Evolutionary conservation across 2,329 filamentous ascomycete genomes (phyloP), one percentile per base, ranked within the genome.

Genomic region (Hypocreales sp.): DNA sequence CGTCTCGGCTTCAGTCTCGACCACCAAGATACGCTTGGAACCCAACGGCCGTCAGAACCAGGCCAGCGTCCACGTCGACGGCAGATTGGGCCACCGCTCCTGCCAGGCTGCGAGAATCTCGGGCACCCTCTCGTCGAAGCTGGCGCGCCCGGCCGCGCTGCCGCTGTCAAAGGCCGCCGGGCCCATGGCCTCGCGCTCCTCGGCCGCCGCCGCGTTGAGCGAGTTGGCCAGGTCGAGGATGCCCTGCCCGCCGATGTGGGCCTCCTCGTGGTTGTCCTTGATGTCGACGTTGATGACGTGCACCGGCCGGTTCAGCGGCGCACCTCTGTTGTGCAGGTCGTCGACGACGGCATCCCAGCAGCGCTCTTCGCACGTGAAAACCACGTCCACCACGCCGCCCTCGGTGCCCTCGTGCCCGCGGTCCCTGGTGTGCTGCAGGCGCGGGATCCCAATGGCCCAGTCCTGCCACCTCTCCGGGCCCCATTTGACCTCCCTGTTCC

Each of bases 271-370:
- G 46, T 95, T 98, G 55, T 98, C 90, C 51, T 80, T 87, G 46
- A 98, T 98, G 49, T 98, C 90, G 29, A 98, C 79, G 43, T 98
- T 98, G 61, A 98, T 92, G 31, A 98, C 82, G 48, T 98, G 90
- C 1, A 98, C 90, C 0, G 90, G 86, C 3, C 83, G 65, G 51
- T 98, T 98, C 31, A 98, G 61, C 4, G 81, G 79, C 0, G 79
- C 73, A 7, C 87, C 90, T 35, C 92, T 72, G 42, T 74, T 80
- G 35, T 93, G 71, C 28, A 98, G 61, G 49, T 98, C 87, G 43
- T 98, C 90, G 8, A 98, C 69, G 19, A 98, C 90, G 5, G 90
- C 86, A 53, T 98, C 90, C 83, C 92, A 98, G 49, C 90, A 98
- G 34, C 90, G 67, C 56, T 98, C 90, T 52, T 98, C 90, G 47